These are phyloP conservation scores for Pseudoscleropodium purum DNA, from an alignment of 225 moss, liverwort and hornwort genomes.

Conservation along the genomic window DNA sequence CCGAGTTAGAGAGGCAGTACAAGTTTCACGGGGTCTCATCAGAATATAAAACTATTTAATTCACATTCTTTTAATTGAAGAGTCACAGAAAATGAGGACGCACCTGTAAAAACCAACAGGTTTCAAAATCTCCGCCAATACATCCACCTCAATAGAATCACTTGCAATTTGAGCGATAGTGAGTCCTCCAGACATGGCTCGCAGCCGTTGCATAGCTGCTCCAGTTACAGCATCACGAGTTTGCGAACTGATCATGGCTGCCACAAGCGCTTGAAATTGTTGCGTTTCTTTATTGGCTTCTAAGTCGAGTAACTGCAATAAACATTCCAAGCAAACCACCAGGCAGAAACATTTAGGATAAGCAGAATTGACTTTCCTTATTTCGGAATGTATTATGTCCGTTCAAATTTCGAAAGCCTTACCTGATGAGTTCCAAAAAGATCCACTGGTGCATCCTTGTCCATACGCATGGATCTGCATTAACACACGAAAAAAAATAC, in stretches of 20 bases:
- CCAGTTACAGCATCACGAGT: constrained; percentile 85
- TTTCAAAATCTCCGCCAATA: constrained; percentile 60
- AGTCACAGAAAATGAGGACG: neutral
- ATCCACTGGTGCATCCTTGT: constrained; percentile 85
- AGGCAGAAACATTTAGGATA: neutral
- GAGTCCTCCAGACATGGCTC: constrained; percentile 70
- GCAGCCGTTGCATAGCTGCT: constrained; percentile 82
- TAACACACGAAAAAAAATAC: neutral
- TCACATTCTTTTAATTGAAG: neutral
- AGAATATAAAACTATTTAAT: neutral
- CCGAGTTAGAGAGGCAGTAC: neutral
- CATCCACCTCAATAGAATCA: constrained; percentile 40
- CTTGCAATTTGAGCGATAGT: constrained; percentile 52
- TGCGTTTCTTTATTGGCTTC: constrained; percentile 56
- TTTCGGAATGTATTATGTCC: neutral
- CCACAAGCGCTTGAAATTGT: constrained; percentile 77
- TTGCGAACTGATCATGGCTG: constrained; percentile 92
- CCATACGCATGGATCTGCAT: constrained; percentile 65
- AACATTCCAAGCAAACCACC: neutral
- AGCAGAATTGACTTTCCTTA: neutral
- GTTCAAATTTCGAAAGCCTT: neutral
- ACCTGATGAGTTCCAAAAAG: constrained; percentile 81
- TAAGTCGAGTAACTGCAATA: constrained; percentile 53
- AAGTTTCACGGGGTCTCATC: neutral
- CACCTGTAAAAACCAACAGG: constrained; percentile 95